Conservation (phyloP, 2,329 filamentous ascomycete species). For the Sporothrix sp. region DNA sequence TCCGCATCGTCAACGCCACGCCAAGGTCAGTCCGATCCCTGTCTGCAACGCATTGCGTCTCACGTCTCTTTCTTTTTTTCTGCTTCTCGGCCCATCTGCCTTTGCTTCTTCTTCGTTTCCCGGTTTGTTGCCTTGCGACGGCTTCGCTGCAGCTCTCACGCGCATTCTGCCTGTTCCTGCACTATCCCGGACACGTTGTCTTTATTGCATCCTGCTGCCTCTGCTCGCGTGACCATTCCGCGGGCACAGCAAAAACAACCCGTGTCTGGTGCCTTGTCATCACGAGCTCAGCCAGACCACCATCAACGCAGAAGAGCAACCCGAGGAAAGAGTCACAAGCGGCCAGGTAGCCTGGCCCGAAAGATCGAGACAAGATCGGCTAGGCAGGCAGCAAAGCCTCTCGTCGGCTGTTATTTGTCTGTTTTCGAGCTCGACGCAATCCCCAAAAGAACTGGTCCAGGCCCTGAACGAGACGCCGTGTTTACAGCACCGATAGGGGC, state of each 20-base stretch:
- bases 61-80: too few relatives aligned
- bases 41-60: too few relatives aligned
- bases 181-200: too few relatives aligned
- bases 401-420: background rate
- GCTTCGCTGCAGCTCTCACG: too few relatives aligned
- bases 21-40: constrained; percentile 2
- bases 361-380: background rate
- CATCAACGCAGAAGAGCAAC: background rate
- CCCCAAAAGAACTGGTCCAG: background rate
- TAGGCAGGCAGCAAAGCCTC: constrained; percentile 6
- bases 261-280: constrained; percentile 3
- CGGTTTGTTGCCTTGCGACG: background rate
- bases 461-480: background rate
- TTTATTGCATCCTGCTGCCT: background rate
- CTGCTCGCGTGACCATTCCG: constrained; percentile 7
- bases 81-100: too few relatives aligned
- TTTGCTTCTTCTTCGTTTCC: background rate
- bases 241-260: background rate
- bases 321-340: background rate
- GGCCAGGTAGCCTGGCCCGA: background rate
- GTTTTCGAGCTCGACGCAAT: background rate
- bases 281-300: constrained; percentile 8
- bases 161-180: background rate
- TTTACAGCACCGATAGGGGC: too few relatives aligned
- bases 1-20: background rate